Conservation (phyloP, 164 flowering plant genomes). For the Taxillus chinensis region DNA sequence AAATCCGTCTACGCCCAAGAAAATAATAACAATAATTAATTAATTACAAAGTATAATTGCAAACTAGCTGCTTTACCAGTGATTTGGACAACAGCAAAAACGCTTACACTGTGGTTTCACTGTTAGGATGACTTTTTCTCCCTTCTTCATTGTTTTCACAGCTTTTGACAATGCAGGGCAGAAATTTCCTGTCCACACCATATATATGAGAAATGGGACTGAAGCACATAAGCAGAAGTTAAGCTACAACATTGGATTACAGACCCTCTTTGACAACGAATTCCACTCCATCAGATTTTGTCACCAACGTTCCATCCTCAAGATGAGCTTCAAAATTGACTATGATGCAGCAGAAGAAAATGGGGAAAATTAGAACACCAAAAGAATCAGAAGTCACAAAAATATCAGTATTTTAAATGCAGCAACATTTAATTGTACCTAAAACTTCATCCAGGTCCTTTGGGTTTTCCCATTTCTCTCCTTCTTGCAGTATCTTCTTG, state of each 20-base stretch:
- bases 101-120: slow-evolving; percentile 91
- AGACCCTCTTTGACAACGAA: slow-evolving; percentile 75
- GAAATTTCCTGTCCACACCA: slow-evolving; percentile 43
- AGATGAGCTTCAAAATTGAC: slow-evolving; percentile 77
- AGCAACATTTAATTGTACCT: slow-evolving; percentile 27
- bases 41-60: not conserved
- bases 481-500: slow-evolving; percentile 72
- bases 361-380: no score
- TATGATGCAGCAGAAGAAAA: slow-evolving; percentile 17
- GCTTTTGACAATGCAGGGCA: slow-evolving; percentile 85
- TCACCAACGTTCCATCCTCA: slow-evolving; percentile 73
- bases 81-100: not conserved
- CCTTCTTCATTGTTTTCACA: slow-evolving; percentile 93
- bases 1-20: slow-evolving; percentile 60
- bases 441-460: slow-evolving; percentile 90
- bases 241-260: not conserved
- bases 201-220: not conserved
- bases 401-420: not conserved
- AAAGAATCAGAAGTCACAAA: not conserved
- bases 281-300: slow-evolving; percentile 67
- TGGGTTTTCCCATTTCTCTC: slow-evolving; percentile 98
- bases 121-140: slow-evolving; percentile 66
- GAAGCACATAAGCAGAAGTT: not conserved
- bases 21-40: not conserved
- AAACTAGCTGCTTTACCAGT: no score